Evolutionary conservation across 371 early-diverging fungal genomes (phyloP), one percentile per base, ranked within the genome.

Genomic region (Saksenaea vasiformis): DNA sequence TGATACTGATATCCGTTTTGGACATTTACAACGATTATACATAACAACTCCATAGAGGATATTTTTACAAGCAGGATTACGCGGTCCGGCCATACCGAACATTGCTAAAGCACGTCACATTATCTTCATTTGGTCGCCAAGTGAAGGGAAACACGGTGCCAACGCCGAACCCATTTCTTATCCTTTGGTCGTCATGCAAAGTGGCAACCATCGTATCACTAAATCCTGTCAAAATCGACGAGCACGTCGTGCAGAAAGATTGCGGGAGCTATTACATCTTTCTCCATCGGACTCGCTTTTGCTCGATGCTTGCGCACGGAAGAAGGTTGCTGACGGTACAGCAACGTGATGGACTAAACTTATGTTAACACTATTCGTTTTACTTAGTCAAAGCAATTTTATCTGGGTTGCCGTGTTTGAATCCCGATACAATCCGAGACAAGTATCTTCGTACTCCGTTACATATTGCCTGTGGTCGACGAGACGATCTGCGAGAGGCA

Each of bases 391-490:
- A 69, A 60, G 60, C 64, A 13, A 55, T 79, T 17, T 56, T 76
- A 47, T 63, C 68, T 51, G 70, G 70, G 39, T 56, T 68, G 15
- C 72, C 78, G 14, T 60, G 37, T 44, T 31, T 73, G 14, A 78
- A 82, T 51, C 74, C 74, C 54, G 82, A 82, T 62, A 70, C 68
- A 22, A 70, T 82, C 11, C 75, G 82, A 62, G 79, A 82, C 55
- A 66, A 61, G 17, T 66, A 73, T 58, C 65, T 82, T 24, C 73
- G 77, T 41, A 77, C 82, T 39, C 82, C 79, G 56, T 71, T 82
- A 56, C 82, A 82, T 54, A 65, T 82, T 61, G 82, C 77, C 19
- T 82, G 82, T 41, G 61, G 72, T 39, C 47, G 82, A 61, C 65
- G 58, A 57, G 82, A 82, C 60, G 71, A 82, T 62, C 58, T 61